These are phyloP conservation scores for Xylariaceae sp. DNA, from an alignment of 2,329 filamentous ascomycete genomes.

Conservation along the genomic window DNA sequence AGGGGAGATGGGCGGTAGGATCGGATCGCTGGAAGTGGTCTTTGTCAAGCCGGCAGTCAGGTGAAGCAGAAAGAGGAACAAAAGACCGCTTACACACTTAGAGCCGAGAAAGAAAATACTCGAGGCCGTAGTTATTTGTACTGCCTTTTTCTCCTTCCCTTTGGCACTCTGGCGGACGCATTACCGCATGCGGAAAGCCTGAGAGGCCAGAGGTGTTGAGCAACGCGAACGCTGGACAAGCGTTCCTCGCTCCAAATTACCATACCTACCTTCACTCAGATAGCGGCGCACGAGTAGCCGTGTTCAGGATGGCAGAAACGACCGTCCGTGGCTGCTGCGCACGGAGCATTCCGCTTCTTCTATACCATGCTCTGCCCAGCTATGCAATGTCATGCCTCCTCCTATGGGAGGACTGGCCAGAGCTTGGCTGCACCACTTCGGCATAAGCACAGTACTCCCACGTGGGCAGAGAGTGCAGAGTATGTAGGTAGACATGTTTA, in stretches of 20 bases:
- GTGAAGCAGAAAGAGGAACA: constrained; percentile 20
- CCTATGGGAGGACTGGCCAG: too few species aligned
- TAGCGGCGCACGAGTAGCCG: constrained; percentile 20
- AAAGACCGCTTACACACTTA: constrained; percentile 15
- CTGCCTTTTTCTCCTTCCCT: constrained; percentile 19
- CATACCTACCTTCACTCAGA: constrained; percentile 19
- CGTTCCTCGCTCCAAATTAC: constrained; percentile 5
- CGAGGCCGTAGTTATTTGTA: constrained; percentile 31
- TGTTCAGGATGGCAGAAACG: constrained; percentile 21
- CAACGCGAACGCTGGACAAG: constrained; percentile 12
- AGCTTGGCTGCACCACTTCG: too few species aligned
- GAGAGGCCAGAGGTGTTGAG: neutral
- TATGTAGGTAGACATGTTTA: too few species aligned
- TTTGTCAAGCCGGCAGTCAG: constrained; percentile 25
- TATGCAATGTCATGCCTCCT: constrained; percentile 10
- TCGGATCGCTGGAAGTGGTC: constrained; percentile 18
- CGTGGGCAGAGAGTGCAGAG: too few species aligned
- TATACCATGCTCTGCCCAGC: constrained; percentile 3
- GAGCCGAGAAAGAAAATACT: constrained; percentile 22
- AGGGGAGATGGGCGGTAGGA: constrained; percentile 10
- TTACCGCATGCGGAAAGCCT: constrained; percentile 30
- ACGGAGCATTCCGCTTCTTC: constrained; percentile 25
- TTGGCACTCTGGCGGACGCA: constrained; percentile 21
- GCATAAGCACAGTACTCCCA: too few species aligned
- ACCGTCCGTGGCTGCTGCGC: constrained; percentile 14